Percentiles rank a stretch among this genome's conserved stretches.
phyloP scores from a whole-genome alignment of 1,284 basidiomycete species.

The Rhodotorula sp. region DNA sequence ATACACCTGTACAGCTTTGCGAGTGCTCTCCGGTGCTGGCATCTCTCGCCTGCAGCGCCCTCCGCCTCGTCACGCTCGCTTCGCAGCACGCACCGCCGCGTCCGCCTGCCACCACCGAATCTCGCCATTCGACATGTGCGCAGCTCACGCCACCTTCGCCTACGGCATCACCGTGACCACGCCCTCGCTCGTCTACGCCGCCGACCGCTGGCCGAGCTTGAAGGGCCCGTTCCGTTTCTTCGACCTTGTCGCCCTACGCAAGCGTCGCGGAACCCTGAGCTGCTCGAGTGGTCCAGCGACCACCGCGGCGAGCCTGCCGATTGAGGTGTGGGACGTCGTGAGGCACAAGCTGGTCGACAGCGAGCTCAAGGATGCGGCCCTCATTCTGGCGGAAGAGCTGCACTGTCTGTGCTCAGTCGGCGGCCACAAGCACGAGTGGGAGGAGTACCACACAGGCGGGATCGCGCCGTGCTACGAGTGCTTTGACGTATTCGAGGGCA shows the following conservation, averaged over 20 bases:
- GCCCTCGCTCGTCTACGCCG: not conserved
- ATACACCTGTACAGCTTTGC: too few species aligned
- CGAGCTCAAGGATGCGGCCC: not conserved
- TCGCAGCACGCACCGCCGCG: too few species aligned
- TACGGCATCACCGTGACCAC: not conserved
- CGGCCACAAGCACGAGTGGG: not conserved
- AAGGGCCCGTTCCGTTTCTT: not conserved
- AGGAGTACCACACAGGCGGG: too few species aligned
- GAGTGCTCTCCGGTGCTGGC: too few species aligned
- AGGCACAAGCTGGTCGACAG: not conserved
- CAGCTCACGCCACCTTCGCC: not conserved
- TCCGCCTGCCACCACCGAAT: too few species aligned
- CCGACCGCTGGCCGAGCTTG: not conserved
- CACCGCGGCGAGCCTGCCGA: not conserved
- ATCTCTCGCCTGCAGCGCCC: too few species aligned
- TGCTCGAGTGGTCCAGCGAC: not conserved
- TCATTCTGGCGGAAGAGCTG: not conserved
- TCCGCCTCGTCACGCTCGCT: too few species aligned
- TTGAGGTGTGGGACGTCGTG: constrained; percentile 1
- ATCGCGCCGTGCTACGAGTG: not conserved
- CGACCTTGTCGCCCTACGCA: not conserved
- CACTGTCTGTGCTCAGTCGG: too few species aligned
- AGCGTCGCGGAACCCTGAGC: not conserved
- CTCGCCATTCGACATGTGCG: too few species aligned
- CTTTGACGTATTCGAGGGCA: not conserved